phyloP scores from a whole-genome alignment of 768 basidiomycete genomes.

The Vararia minispora region DNA sequence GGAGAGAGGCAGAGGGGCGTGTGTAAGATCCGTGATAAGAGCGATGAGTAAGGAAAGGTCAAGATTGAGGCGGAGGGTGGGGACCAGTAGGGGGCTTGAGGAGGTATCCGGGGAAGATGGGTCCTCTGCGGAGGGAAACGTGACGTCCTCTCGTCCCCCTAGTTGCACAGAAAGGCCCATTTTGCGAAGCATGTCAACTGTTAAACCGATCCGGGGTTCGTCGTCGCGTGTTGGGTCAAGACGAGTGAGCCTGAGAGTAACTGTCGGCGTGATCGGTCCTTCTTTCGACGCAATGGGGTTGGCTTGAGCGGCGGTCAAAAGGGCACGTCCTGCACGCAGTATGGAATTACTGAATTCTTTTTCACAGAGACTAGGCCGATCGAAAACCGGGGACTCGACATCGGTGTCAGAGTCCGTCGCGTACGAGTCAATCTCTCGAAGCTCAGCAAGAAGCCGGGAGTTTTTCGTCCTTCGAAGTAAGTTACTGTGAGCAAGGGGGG shows the following conservation, averaged over 20 bases:
- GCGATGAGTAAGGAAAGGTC: constrained; percentile 83
- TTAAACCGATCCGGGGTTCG: constrained; percentile 44
- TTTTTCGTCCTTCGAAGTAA: constrained; percentile 54
- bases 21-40: constrained; percentile 72
- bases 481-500: constrained; percentile 4
- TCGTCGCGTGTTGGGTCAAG: constrained; percentile 33
- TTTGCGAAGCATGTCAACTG: constrained; percentile 39
- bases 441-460: constrained; percentile 64
- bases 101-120: constrained; percentile 4
- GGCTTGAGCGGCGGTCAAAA: constrained; percentile 51
- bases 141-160: constrained; percentile 40
- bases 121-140: constrained; percentile 13
- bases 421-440: constrained; percentile 79
- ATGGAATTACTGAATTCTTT: constrained; percentile 62
- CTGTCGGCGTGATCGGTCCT: constrained; percentile 27
- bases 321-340: constrained; percentile 54
- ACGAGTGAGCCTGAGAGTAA: constrained; percentile 63
- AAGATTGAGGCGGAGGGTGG: constrained; percentile 58
- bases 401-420: constrained; percentile 47
- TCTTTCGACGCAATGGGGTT: constrained; percentile 34
- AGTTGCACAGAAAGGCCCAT: constrained; percentile 62
- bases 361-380: constrained; percentile 32
- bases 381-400: constrained; percentile 2
- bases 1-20: constrained; percentile 49
- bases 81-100: constrained; percentile 22